These are phyloP conservation scores for Parietichytrium sp. DNA, from an alignment of 108 stramenopile genomes.

Conservation along the genomic window DNA sequence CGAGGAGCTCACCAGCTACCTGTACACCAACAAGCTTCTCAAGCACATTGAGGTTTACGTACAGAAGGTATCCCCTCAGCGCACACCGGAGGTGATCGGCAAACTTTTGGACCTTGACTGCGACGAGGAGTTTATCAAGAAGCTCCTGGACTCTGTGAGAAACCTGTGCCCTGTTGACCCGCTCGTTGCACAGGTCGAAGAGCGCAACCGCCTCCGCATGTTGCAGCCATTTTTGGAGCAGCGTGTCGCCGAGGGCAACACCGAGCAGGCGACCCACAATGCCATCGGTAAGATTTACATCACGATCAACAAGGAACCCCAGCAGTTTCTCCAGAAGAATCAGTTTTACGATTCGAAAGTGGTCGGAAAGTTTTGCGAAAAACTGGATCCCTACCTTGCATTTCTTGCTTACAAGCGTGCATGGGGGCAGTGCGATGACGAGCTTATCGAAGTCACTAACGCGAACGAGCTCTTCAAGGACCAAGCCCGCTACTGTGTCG, in stretches of 20 bases:
- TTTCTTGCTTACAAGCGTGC: slow-evolving; percentile 96
- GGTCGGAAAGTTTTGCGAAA: slow-evolving; percentile 96
- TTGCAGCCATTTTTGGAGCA: slow-evolving; percentile 98
- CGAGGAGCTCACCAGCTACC: slow-evolving; percentile 97
- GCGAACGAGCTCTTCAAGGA: slow-evolving; percentile 96
- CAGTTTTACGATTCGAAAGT: slow-evolving; percentile 99
- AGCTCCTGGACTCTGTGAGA: slow-evolving; percentile 87
- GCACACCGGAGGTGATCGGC: slow-evolving; percentile 97
- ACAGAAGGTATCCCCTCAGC: slow-evolving; percentile 92
- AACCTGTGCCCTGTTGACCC: slow-evolving; percentile 97
- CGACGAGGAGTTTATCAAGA: slow-evolving; percentile 94
- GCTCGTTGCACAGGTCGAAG: slow-evolving; percentile 94
- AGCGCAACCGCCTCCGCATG: slow-evolving; percentile 88
- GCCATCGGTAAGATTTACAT: slow-evolving; percentile 99
- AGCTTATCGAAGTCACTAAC: slow-evolving; percentile 91
- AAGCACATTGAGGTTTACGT: slow-evolving; percentile 99
- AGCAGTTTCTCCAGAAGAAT: slow-evolving; percentile 95
- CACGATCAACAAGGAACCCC: slow-evolving; percentile 95
- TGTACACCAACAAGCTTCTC: slow-evolving; percentile 94
- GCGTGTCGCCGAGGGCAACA: slow-evolving; percentile 97
- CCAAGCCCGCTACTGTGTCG: slow-evolving; percentile 96
- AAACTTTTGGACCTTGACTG: slow-evolving; percentile 90
- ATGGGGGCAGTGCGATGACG: slow-evolving; percentile 95
- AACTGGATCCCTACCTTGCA: slow-evolving; percentile 96
- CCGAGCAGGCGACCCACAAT: slow-evolving; percentile 98